These are phyloP conservation scores for Fusarium beomiforme DNA, from an alignment of 2,329 filamentous ascomycete genomes.

Conservation along the genomic window DNA sequence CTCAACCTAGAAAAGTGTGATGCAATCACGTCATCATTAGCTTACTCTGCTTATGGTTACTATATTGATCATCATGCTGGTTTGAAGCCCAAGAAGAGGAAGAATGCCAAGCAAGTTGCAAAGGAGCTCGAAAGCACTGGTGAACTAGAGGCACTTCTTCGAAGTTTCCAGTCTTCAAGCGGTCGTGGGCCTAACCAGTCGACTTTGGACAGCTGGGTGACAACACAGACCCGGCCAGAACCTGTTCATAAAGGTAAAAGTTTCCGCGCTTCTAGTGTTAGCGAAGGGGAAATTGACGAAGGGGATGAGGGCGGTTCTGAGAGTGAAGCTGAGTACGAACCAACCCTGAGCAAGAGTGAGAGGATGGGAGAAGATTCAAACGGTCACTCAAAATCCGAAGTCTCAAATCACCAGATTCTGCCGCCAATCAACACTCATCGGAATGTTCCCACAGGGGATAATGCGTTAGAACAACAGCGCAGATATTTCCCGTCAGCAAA, in stretches of 20 bases:
- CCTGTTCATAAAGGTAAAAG: conserved; percentile 20
- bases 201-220: conserved; percentile 12
- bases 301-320: conserved; percentile 32
- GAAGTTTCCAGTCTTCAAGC: conserved; percentile 22
- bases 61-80: conserved; percentile 46
- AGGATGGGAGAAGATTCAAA: conserved; percentile 12
- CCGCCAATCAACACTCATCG: conserved; percentile 30
- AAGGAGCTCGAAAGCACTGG: conserved; percentile 42
- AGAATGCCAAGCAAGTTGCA: conserved; percentile 45
- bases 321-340: conserved; percentile 44
- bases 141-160: conserved; percentile 35
- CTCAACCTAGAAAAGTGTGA: conserved; percentile 39
- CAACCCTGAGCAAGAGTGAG: conserved; percentile 26
- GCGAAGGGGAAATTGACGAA: conserved; percentile 27
- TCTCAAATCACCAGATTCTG: neutral
- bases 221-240: conserved; percentile 6
- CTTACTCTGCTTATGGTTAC: conserved; percentile 42
- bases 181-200: neutral
- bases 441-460: conserved; percentile 42
- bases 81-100: conserved; percentile 48
- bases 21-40: conserved; percentile 39
- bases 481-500: conserved; percentile 63
- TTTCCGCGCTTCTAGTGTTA: conserved; percentile 34
- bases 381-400: conserved; percentile 9
- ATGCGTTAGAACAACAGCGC: conserved; percentile 53